These are phyloP conservation scores for Exidia glandulosa DNA, from an alignment of 768 basidiomycete species.

Conservation along the genomic window DNA sequence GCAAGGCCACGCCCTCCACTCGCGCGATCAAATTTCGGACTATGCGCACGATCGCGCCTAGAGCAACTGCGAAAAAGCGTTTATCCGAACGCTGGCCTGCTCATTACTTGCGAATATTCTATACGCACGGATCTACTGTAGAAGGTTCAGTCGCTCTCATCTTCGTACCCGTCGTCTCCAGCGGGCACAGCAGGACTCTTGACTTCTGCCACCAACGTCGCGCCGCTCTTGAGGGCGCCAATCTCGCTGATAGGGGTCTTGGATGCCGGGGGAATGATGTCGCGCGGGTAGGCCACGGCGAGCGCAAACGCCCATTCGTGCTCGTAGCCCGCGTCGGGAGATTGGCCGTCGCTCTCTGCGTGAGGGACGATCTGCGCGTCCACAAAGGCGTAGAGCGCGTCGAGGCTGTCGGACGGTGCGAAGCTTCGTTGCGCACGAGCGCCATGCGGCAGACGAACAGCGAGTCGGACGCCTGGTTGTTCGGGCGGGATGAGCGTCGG, in stretches of 20 bases:
- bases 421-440: slow-evolving; percentile 50
- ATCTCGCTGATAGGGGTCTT: slow-evolving; percentile 11
- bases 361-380: slow-evolving; percentile 48
- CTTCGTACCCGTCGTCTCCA: background rate
- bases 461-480: slow-evolving; percentile 30
- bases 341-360: slow-evolving; percentile 4
- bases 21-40: too few relatives aligned
- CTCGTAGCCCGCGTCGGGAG: slow-evolving; percentile 23
- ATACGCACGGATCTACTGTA: too few relatives aligned
- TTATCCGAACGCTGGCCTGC: too few relatives aligned
- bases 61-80: too few relatives aligned
- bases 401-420: slow-evolving; percentile 35
- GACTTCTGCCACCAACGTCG: slow-evolving; percentile 19
- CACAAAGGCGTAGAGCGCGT: slow-evolving; percentile 61
- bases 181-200: background rate
- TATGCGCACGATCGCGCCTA: too few relatives aligned
- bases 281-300: slow-evolving; percentile 56
- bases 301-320: slow-evolving; percentile 65
- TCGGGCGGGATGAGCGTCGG: slow-evolving; percentile 32
- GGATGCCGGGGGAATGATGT: slow-evolving; percentile 41
- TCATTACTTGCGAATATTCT: too few relatives aligned
- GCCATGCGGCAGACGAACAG: slow-evolving; percentile 41
- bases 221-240: slow-evolving; percentile 14
- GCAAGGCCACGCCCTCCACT: too few relatives aligned
- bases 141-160: background rate